Conservation (phyloP, 225 moss, liverwort and hornwort species). For the Climacium dendroides region DNA sequence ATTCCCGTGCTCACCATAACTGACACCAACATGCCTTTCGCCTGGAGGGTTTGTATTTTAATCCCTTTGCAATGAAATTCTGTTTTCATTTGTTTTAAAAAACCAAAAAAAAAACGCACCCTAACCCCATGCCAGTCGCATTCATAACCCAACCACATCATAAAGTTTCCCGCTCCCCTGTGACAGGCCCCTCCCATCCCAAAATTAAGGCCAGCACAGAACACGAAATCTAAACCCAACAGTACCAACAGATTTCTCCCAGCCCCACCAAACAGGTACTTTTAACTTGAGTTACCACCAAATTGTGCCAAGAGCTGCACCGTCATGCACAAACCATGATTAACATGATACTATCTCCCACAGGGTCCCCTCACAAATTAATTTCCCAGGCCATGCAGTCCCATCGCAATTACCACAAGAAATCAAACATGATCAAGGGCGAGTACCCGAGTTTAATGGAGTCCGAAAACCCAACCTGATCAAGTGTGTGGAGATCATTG, state of each 20-base stretch:
- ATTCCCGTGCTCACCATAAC: too few species aligned
- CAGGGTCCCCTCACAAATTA: not conserved
- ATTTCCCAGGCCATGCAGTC: not conserved
- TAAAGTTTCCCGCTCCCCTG: not conserved
- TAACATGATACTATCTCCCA: not conserved
- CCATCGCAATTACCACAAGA: not conserved
- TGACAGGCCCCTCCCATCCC: not conserved
- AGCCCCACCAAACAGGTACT: not conserved
- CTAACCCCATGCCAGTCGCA: not conserved
- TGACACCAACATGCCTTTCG: not conserved
- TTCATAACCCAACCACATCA: not conserved
- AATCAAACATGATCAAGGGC: not conserved
- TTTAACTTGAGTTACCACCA: not conserved
- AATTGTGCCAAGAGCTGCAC: not conserved
- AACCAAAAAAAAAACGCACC: too few species aligned
- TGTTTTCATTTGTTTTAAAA: too few species aligned
- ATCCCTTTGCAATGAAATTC: too few species aligned
- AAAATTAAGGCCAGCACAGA: not conserved
- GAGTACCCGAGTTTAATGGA: not conserved
- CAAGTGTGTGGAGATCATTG: slow-evolving; percentile 17
- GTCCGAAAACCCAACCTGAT: slow-evolving; percentile 18
- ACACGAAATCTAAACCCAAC: not conserved
- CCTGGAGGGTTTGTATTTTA: too few species aligned
- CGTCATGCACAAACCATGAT: not conserved
- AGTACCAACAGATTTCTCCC: not conserved